phyloP scores from a whole-genome alignment of 345 rosid genomes.

The Erysimum cheiranthoides region DNA sequence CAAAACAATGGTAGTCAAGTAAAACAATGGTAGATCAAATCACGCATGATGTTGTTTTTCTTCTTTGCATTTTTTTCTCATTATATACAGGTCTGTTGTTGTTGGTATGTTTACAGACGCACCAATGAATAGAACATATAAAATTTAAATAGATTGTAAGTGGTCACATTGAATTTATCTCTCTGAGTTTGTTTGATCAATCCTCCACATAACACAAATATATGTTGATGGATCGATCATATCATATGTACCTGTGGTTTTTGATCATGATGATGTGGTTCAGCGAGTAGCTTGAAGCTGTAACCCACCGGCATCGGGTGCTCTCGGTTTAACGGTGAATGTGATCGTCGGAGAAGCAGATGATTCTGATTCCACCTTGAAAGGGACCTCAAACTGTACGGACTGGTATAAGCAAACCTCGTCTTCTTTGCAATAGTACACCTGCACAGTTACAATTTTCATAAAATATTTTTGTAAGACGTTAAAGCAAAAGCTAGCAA shows the following conservation, averaged over 20 bases:
- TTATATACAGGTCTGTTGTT: no score
- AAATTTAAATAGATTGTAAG: background rate
- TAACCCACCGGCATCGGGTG: constrained; percentile 50
- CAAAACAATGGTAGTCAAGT: no score
- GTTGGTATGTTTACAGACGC: background rate
- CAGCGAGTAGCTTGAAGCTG: constrained; percentile 52
- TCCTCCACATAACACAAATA: background rate
- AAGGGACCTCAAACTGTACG: constrained; percentile 75
- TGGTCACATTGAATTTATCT: background rate
- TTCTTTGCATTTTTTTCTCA: no score
- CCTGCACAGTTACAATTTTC: constrained; percentile 46
- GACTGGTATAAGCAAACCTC: constrained; percentile 93
- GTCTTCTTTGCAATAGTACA: constrained; percentile 91
- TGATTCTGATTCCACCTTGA: constrained; percentile 51
- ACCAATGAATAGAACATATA: background rate
- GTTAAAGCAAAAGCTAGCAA: background rate
- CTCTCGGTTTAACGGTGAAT: constrained; percentile 66
- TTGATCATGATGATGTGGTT: constrained; percentile 32
- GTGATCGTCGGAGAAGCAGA: constrained; percentile 47
- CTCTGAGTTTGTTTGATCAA: background rate
- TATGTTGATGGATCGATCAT: background rate
- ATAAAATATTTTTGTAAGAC: background rate
- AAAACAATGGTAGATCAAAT: no score
- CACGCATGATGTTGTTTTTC: no score
- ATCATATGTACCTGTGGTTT: constrained; percentile 4